Percentiles rank a stretch among this genome's conserved stretches.
Evolutionary conservation across 2,329 filamentous ascomycete genomes (phyloP).

Genomic region (Chaetothyriales sp.): DNA sequence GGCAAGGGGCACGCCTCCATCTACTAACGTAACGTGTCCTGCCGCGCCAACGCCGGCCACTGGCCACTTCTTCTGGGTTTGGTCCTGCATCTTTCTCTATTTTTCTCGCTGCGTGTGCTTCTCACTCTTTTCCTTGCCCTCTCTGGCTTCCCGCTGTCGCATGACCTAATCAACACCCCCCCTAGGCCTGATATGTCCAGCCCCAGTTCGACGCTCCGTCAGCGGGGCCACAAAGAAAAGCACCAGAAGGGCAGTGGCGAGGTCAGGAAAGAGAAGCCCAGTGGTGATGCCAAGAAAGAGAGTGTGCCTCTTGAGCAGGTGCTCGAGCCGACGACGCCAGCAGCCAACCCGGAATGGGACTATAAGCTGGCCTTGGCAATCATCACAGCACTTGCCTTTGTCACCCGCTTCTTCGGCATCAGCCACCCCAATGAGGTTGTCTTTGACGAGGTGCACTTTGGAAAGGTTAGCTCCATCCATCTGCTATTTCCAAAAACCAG

Average conservation of each 20-base stretch:
- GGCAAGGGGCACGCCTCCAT: neutral
- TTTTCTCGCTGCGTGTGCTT: conserved; percentile 1
- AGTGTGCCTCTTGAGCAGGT: conserved; percentile 8
- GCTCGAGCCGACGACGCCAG: conserved; percentile 16
- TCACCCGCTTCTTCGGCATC: conserved; percentile 93
- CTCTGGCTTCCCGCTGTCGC: neutral
- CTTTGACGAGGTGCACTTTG: conserved; percentile 98
- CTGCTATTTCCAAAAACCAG: neutral
- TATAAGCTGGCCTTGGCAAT: conserved; percentile 66
- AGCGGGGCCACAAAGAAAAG: conserved; percentile 16
- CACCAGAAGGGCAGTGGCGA: neutral
- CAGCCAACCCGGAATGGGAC: conserved; percentile 54
- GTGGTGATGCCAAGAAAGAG: conserved; percentile 10
- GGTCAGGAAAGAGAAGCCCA: conserved; percentile 7
- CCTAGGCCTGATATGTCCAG: conserved; percentile 14
- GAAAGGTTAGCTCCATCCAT: conserved; percentile 56
- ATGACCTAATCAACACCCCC: neutral
- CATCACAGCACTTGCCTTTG: conserved; percentile 71
- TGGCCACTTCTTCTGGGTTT: neutral
- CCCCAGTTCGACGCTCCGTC: conserved; percentile 15
- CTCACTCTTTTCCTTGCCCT: neutral
- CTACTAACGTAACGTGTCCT: neutral
- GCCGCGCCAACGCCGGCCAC: neutral
- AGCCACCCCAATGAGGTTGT: conserved; percentile 92
- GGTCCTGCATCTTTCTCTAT: neutral